These are phyloP conservation scores for Sanguinoderma infundibulare DNA, from an alignment of 1,284 basidiomycete species.

Conservation along the genomic window DNA sequence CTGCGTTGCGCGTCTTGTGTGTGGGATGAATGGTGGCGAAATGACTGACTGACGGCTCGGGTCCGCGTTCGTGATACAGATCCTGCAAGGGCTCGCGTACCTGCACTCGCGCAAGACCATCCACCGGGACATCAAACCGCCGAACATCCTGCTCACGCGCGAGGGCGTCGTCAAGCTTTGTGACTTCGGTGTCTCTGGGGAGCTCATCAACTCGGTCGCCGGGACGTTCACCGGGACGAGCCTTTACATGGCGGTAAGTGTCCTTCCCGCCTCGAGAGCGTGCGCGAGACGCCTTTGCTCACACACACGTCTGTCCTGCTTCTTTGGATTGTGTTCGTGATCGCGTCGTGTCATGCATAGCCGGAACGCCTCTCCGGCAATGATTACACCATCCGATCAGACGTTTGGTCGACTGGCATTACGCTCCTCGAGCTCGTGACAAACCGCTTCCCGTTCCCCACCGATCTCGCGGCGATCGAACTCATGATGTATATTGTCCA, in stretches of 20 bases:
- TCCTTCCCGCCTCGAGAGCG: slow-evolving; percentile 20
- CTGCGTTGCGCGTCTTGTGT: background rate
- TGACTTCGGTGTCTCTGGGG: slow-evolving; percentile 97
- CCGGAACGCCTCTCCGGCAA: slow-evolving; percentile 93
- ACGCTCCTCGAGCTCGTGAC: slow-evolving; percentile 93
- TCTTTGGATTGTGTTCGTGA: slow-evolving; percentile 9
- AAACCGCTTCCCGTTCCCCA: slow-evolving; percentile 95
- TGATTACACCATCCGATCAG: slow-evolving; percentile 91
- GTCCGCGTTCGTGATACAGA: slow-evolving; percentile 45
- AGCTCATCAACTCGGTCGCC: slow-evolving; percentile 89
- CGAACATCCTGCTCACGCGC: slow-evolving; percentile 89
- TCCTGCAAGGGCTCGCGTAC: slow-evolving; percentile 91
- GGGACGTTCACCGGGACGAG: slow-evolving; percentile 97
- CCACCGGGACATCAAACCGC: slow-evolving; percentile 98
- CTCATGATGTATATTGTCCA: slow-evolving; percentile 91
- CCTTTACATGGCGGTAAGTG: slow-evolving; percentile 95
- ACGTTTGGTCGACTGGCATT: slow-evolving; percentile 98
- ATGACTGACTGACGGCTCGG: slow-evolving; percentile 12
- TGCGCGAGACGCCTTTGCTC: slow-evolving; percentile 8
- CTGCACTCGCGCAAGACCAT: slow-evolving; percentile 92
- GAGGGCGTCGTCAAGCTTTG: slow-evolving; percentile 90
- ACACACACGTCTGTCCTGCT: background rate
- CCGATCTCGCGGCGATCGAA: slow-evolving; percentile 91
- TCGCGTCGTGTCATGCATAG: slow-evolving; percentile 42
- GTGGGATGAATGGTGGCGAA: background rate